Conservation (phyloP, 345 rosid genomes). For the Populus alba region DNA sequence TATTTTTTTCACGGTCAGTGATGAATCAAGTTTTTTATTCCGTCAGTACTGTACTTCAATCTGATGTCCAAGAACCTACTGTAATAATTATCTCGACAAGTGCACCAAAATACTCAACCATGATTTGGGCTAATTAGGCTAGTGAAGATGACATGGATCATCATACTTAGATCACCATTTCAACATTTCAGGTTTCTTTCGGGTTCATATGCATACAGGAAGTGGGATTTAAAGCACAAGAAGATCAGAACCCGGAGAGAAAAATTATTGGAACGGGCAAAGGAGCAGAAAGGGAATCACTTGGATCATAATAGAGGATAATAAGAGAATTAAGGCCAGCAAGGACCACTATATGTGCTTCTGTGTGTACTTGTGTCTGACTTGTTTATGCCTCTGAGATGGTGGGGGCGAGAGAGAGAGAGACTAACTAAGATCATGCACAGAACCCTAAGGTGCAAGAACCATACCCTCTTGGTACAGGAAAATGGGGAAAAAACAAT, state of each 20-base stretch:
- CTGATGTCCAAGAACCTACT: background rate
- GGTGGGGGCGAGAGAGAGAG: background rate
- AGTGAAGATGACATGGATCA: background rate
- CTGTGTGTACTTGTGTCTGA: background rate
- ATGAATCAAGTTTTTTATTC: background rate
- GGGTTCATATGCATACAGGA: background rate
- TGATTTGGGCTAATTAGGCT: background rate
- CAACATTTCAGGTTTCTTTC: background rate
- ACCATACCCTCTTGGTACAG: background rate
- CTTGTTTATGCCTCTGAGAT: background rate
- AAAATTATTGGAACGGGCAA: background rate
- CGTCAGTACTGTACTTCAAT: background rate
- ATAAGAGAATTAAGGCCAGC: background rate
- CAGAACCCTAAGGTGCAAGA: background rate
- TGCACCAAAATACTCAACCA: background rate
- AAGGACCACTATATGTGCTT: background rate
- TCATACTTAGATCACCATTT: background rate
- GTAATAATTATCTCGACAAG: background rate
- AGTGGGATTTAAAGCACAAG: background rate
- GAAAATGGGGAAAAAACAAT: background rate
- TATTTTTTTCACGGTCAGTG: background rate
- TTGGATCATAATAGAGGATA: background rate
- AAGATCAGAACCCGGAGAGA: background rate
- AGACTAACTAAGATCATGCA: background rate
- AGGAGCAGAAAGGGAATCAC: background rate